phyloP scores from a whole-genome alignment of 345 rosid genomes.

The Fremontodendron californicum region DNA sequence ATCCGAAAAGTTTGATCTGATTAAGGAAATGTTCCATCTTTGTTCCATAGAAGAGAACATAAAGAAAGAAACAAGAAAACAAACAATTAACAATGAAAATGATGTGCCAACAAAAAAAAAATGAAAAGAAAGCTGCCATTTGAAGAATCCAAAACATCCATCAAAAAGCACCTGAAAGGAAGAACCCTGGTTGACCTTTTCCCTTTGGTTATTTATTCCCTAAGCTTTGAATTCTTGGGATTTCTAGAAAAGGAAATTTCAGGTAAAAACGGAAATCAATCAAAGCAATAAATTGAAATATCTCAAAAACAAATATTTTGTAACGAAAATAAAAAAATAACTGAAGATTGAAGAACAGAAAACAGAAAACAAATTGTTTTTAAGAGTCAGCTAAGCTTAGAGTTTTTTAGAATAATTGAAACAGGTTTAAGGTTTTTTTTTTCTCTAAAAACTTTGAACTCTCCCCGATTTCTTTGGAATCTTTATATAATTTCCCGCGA shows the following conservation, averaged over 20 bases:
- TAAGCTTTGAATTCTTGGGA: neutral
- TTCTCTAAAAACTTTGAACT: neutral
- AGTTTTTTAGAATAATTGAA: neutral
- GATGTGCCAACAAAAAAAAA: neutral
- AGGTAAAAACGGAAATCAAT: neutral
- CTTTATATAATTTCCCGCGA: too few relatives aligned
- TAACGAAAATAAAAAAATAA: neutral
- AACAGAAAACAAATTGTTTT: neutral
- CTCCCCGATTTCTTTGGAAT: neutral
- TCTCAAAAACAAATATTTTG: neutral
- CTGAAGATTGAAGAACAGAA: neutral
- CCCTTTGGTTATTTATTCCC: neutral
- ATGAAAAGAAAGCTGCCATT: neutral
- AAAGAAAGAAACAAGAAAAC: neutral
- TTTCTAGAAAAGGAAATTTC: neutral
- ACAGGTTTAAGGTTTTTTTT: neutral
- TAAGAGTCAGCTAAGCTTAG: too few relatives aligned
- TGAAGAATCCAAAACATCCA: neutral
- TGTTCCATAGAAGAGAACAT: constrained; percentile 12
- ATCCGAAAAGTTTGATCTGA: constrained; percentile 22
- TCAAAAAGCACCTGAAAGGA: neutral
- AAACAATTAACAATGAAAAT: neutral
- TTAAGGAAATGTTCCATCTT: constrained; percentile 11
- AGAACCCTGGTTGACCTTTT: neutral
- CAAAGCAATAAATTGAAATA: neutral